Evolutionary conservation across 768 basidiomycete species (phyloP), one percentile per base, ranked within the genome.

Genomic region (Serendipita sp.): DNA sequence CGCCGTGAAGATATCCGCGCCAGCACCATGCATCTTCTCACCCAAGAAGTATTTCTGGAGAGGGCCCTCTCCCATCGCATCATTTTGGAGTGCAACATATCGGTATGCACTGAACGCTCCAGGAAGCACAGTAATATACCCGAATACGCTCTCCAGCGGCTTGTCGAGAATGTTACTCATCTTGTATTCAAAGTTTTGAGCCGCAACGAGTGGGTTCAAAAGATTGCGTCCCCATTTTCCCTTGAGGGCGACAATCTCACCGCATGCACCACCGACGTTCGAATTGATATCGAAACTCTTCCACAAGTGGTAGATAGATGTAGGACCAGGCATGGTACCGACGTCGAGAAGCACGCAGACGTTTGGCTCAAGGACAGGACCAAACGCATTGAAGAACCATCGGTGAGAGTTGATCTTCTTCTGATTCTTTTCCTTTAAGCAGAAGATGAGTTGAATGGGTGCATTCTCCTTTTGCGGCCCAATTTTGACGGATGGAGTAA

Each of bases 321-420:
- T 92, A 64, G 83, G 86, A 8, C 85, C 84, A 0, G 95, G 95
- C 38, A 88, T 83, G 2, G 95, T 98, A 1, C 95, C 95, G 15
- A 97, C 95, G 68, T 98, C 95, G 58, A 98, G 77, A 34, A 98
- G 78, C 24, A 96, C 84, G 70, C 92, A 94, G 7, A 97, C 85
- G 70, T 94, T 96, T 18, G 93, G 88, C 88, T 89, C 68, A 34
- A 97, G 74, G 72, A 94, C 77, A 0, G 86, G 80, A 0, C 82
- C 88, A 72, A 97, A 89, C 0, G 92, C 94, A 72, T 96, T 97
- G 75, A 98, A 96, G 74, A 94, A 95, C 94, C 94, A 97, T 56
- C 94, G 79, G 70, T 96, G 93, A 54, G 88, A 90, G 73, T 96
- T 97, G 71, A 97, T 94, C 77, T 97, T 96, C 79, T 94, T 93